A percentile compares a stretch with the other conserved stretches of the same genome.
These are phyloP conservation scores for Aspergillus piperis DNA, from an alignment of 2,329 filamentous ascomycete genomes.

Conservation along the genomic window DNA sequence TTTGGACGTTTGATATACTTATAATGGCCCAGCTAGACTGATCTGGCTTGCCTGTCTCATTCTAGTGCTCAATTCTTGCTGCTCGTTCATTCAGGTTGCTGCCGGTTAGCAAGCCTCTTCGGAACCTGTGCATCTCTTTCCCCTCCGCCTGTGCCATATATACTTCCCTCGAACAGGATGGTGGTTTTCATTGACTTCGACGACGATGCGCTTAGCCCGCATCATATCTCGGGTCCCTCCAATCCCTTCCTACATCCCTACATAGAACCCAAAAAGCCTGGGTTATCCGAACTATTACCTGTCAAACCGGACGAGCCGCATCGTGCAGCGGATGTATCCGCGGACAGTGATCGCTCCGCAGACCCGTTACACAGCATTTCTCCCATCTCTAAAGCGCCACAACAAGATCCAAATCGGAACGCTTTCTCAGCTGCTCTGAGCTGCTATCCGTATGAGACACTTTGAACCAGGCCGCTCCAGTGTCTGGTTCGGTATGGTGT, in stretches of 20 bases:
- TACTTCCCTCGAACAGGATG: conserved; percentile 37
- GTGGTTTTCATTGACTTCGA: conserved; percentile 52
- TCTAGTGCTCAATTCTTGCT: neutral
- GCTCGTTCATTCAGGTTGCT: conserved; percentile 4
- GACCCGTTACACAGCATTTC: conserved; percentile 1
- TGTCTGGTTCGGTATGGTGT: conserved; percentile 12
- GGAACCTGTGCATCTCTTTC: conserved; percentile 9
- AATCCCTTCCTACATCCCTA: conserved; percentile 19
- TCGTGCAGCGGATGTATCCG: conserved; percentile 15
- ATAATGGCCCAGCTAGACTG: neutral
- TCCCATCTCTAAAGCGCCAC: conserved; percentile 6
- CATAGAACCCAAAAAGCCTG: conserved; percentile 25
- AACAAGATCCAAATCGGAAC: conserved; percentile 30
- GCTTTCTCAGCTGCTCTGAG: conserved; percentile 47
- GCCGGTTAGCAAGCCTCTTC: conserved; percentile 14
- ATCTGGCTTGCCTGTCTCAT: neutral
- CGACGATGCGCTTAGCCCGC: conserved; percentile 36
- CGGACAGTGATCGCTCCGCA: conserved; percentile 15
- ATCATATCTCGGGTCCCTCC: conserved; percentile 19
- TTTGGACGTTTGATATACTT: neutral
- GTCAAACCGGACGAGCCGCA: conserved; percentile 11
- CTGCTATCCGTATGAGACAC: conserved; percentile 50
- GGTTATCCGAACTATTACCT: conserved; percentile 23
- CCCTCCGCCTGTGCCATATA: neutral
- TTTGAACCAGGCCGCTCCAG: conserved; percentile 17